Percentiles rank a stretch among this genome's conserved stretches.
These are phyloP conservation scores for Psilocybe cyanescens DNA, from an alignment of 768 basidiomycete genomes.

Conservation along the genomic window DNA sequence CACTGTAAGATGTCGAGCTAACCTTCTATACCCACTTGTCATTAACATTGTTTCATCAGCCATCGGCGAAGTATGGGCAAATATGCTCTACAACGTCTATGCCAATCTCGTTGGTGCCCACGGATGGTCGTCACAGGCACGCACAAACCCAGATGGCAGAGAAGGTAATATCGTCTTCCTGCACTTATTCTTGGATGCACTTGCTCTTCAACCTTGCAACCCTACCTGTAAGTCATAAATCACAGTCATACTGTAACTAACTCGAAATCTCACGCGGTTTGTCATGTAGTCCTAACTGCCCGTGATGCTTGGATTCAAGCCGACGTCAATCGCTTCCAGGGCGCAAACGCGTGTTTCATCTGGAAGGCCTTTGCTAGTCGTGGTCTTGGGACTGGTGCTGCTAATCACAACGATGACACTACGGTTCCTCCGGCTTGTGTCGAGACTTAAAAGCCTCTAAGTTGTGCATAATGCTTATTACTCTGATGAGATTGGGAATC, in stretches of 20 bases:
- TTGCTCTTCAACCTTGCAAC: conserved; percentile 27
- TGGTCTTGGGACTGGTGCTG: conserved; percentile 35
- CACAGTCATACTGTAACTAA: not conserved
- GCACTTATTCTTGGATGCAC: conserved; percentile 26
- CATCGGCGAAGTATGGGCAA: conserved; percentile 60
- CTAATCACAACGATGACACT: conserved; percentile 20
- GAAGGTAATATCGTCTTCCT: conserved; percentile 28
- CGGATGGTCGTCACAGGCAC: conserved; percentile 38
- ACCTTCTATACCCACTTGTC: not conserved
- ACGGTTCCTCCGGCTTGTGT: conserved; percentile 4
- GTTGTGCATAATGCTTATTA: too few relatives aligned
- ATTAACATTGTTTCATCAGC: conserved; percentile 17
- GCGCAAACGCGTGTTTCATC: conserved; percentile 38
- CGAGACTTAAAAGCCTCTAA: not conserved
- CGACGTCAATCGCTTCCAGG: conserved; percentile 40
- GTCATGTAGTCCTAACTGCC: conserved; percentile 38
- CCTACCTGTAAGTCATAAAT: conserved; percentile 23
- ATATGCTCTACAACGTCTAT: conserved; percentile 43
- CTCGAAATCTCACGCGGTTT: too few relatives aligned
- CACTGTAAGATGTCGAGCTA: conserved; percentile 37
- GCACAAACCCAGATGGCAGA: conserved; percentile 21
- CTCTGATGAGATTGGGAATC: too few relatives aligned
- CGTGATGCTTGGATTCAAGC: conserved; percentile 47
- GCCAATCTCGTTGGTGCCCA: conserved; percentile 36
- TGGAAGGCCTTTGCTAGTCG: conserved; percentile 45